phyloP scores from a whole-genome alignment of 345 rosid species.

The Eucalyptus globulus region DNA sequence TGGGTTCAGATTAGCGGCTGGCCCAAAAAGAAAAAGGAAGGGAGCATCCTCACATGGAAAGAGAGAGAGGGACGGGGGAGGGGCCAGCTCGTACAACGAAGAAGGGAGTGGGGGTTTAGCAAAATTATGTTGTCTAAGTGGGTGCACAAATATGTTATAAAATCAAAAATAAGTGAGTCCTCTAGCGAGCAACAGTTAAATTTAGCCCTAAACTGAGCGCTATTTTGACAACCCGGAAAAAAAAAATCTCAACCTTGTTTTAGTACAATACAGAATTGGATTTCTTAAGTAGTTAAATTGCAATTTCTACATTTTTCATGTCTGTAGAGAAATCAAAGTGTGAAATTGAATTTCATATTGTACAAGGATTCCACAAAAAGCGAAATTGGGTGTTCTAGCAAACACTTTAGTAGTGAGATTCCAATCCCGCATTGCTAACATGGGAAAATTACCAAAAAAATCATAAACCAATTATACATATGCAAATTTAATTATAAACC shows the following conservation, averaged over 20 bases:
- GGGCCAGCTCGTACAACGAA: no score
- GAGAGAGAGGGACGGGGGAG: no score
- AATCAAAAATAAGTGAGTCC: neutral
- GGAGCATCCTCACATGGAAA: neutral
- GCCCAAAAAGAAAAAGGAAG: neutral
- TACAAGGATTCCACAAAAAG: neutral
- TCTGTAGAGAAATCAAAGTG: neutral
- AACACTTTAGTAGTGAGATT: neutral
- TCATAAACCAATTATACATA: accelerated
- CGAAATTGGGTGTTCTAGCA: neutral
- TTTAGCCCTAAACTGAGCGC: neutral
- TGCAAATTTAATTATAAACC: neutral
- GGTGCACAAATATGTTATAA: neutral
- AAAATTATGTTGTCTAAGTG: neutral
- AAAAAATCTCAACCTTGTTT: neutral
- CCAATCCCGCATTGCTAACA: accelerated
- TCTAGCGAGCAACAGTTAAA: neutral
- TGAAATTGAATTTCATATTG: neutral
- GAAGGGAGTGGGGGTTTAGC: no score
- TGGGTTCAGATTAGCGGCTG: neutral
- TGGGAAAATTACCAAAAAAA: neutral
- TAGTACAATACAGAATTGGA: neutral
- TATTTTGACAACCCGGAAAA: neutral
- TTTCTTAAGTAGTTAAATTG: neutral
- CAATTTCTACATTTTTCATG: neutral